Conservation (phyloP, 2,329 filamentous ascomycete species). For the Cylindrodendrum hubeiense region DNA sequence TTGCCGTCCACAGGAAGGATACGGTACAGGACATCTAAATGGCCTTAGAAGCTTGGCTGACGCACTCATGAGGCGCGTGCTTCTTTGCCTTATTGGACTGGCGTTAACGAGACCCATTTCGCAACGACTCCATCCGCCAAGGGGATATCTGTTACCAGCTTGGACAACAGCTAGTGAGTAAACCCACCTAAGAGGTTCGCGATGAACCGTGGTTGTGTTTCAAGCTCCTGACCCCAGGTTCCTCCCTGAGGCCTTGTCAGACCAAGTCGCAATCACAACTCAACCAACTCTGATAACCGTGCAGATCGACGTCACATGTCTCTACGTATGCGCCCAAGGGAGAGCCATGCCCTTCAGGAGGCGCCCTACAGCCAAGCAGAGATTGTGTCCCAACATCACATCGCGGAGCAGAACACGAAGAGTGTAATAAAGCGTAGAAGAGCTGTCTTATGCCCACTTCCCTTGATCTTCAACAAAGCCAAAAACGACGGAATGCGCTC, state of each 20-base stretch:
- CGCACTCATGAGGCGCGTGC: background rate
- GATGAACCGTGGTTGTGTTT: background rate
- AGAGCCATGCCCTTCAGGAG: background rate
- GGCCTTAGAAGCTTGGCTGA: background rate
- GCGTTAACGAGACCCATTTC: background rate
- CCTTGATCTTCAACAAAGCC: background rate
- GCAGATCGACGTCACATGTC: background rate
- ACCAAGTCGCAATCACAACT: background rate
- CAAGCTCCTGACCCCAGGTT: background rate
- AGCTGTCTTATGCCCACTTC: background rate
- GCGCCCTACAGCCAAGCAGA: background rate
- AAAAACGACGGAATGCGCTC: conserved; percentile 16
- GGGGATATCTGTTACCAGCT: background rate
- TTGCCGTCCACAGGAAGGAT: background rate
- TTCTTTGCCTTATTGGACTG: conserved; percentile 6
- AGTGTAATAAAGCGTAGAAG: background rate
- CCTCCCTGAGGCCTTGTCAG: background rate
- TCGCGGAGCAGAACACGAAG: background rate
- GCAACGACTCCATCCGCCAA: background rate
- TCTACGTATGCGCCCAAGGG: too few relatives aligned
- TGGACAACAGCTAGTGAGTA: background rate
- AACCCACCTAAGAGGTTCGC: background rate
- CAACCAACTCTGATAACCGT: background rate
- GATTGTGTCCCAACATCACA: background rate
- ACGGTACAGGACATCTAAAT: background rate